Base-by-base conservation (phyloP, 179 eudicot species). In the Corrigiola litoralis region DNA sequence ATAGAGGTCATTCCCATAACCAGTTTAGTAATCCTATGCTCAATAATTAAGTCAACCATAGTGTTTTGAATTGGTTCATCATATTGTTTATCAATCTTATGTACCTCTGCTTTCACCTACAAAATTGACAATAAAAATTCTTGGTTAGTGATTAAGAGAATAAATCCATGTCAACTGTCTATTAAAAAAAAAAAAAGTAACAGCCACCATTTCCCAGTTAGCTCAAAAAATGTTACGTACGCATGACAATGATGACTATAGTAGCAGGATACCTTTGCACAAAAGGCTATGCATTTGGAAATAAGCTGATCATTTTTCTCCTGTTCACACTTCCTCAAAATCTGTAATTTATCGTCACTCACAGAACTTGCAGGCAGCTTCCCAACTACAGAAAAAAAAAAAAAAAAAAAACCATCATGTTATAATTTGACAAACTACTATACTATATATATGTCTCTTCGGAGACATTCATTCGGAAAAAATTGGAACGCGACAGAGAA, bases 311-410 rank as follows among this genome's bases (percentile, higher is more conserved):
- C 88, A 41, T 50, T 72, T 54, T 84, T 80, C 63, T 66, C 80
- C 63, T 80, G 77, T 77, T 89, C 92, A 56, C 55, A 72, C 78
- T 73, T 83, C 44, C 77, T 83, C 21, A 80, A 31, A 58, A 32
- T 40, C 63, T 79, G 65, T 46, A 89, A 50, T 49, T 74, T 86
- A 63, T 83, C 81, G n/a, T 86, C 96, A 65, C 73, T 86, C 56
- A 86, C 81, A 40, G 74, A 70, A 67, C 80, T 83, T 63, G 82
- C 86, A 29, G 87, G 97, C 42, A 91, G 74, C 67, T 80, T 91
- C 54, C 96, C 96, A 79, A 86, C 96, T 91, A 64, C 36, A 48
- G 0, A 16, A 27, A 4, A 13, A 55, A 32, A 16, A 46, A 77
- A 37, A 65, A 24, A 8, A 58, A 40, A 33, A 23, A 16, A 21